These are phyloP conservation scores for Metschnikowia colocasiae DNA, from an alignment of 805 yeast species.

Conservation along the genomic window DNA sequence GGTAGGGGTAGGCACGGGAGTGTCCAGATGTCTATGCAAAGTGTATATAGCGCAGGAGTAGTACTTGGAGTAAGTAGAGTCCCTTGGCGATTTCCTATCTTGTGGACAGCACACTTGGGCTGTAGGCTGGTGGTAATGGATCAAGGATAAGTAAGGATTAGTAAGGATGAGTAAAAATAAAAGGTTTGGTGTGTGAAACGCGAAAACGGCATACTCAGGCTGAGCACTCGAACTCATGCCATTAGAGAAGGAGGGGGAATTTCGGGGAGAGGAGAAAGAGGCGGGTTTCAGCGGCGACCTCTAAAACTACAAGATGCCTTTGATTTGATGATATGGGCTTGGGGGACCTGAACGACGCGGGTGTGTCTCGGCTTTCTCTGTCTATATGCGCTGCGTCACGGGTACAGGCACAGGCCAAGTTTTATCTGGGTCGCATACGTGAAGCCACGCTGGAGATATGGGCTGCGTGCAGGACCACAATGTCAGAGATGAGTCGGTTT, in stretches of 20 bases:
- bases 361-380: background rate
- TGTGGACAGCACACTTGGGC: background rate
- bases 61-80: background rate
- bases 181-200: constrained; percentile 1
- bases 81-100: background rate
- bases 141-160: constrained; percentile 1
- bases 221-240: background rate
- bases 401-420: background rate
- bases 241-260: no score
- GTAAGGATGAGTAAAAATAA: constrained; percentile 1
- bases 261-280: background rate
- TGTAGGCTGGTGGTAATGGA: background rate
- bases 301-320: background rate
- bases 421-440: constrained; percentile 1
- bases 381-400: background rate
- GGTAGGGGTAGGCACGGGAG: background rate
- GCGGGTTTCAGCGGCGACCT: background rate
- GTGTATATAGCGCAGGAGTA: background rate
- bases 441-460: background rate
- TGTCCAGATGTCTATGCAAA: background rate
- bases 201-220: background rate
- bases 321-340: background rate
- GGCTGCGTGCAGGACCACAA: background rate
- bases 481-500: no score
- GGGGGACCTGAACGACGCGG: background rate